phyloP scores from a whole-genome alignment of 2,329 filamentous ascomycete species.

The Cladosporium sphaerospermum region DNA sequence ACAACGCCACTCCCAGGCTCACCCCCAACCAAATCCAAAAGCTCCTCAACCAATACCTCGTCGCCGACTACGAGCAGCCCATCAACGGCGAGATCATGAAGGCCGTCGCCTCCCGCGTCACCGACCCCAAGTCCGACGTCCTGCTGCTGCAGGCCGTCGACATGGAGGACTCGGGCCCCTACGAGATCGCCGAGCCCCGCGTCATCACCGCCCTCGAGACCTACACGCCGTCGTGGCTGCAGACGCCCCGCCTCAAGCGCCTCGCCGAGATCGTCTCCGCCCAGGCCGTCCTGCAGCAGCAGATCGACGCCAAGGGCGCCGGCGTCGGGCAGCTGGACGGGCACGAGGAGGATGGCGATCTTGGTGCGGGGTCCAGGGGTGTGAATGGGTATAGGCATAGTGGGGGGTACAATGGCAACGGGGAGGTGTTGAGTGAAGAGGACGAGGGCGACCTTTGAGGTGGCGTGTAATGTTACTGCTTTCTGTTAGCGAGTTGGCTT shows the following conservation, averaged over 20 bases:
- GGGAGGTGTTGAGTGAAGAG: conserved; percentile 6
- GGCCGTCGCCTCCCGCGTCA: conserved; percentile 91
- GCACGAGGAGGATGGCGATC: conserved; percentile 6
- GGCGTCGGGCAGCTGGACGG: conserved; percentile 1
- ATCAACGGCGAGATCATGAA: conserved; percentile 99
- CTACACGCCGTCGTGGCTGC: conserved; percentile 96
- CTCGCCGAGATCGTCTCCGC: conserved; percentile 97
- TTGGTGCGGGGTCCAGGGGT: neutral
- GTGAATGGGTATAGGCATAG: conserved; percentile 5
- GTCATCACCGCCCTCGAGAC: conserved; percentile 95
- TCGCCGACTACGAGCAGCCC: conserved; percentile 97
- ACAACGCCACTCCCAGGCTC: conserved; percentile 51
- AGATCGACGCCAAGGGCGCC: conserved; percentile 14
- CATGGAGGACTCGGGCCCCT: conserved; percentile 97
- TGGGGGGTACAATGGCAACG: neutral
- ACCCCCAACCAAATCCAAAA: conserved; percentile 99
- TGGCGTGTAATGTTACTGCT: too few relatives aligned
- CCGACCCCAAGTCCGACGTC: conserved; percentile 89
- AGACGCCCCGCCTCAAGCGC: conserved; percentile 90
- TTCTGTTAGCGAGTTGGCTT: too few relatives aligned
- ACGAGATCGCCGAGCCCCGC: conserved; percentile 95
- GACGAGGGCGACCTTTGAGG: neutral
- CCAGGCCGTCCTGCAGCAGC: conserved; percentile 79
- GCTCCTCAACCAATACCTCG: conserved; percentile 94
- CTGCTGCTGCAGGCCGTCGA: conserved; percentile 89